These are phyloP conservation scores for Diaporthe batatas DNA, from an alignment of 2,329 filamentous ascomycete genomes.

Conservation along the genomic window DNA sequence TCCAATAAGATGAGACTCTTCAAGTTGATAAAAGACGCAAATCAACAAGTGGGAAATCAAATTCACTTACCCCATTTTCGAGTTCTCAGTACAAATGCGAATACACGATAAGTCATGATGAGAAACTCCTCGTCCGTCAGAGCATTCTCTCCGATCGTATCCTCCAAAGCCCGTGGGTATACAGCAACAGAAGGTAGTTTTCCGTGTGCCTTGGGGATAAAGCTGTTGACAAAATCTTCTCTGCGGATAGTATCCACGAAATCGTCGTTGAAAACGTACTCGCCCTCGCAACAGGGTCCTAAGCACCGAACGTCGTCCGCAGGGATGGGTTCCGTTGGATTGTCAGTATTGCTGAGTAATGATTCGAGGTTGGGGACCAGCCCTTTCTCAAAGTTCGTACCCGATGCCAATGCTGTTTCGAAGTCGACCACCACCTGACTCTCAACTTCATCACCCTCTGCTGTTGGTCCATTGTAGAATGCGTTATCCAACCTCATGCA, in stretches of 20 bases:
- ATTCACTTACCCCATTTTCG: constrained; percentile 51
- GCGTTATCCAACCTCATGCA: constrained; percentile 45
- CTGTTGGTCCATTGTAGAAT: constrained; percentile 48
- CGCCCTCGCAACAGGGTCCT: constrained; percentile 30
- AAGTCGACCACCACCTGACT: constrained; percentile 52
- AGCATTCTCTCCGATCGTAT: constrained; percentile 6
- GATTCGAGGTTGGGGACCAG: not conserved
- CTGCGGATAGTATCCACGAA: constrained; percentile 36
- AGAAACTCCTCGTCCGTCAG: constrained; percentile 47
- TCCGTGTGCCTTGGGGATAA: constrained; percentile 37
- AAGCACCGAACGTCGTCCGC: too few species aligned
- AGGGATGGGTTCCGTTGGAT: not conserved
- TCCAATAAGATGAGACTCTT: too few species aligned
- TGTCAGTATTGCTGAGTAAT: not conserved
- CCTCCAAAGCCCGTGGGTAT: constrained; percentile 36
- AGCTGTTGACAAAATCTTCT: constrained; percentile 38
- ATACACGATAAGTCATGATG: constrained; percentile 52
- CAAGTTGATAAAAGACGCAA: too few species aligned
- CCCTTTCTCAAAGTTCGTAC: not conserved
- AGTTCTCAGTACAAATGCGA: constrained; percentile 51
- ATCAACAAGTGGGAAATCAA: constrained; percentile 8
- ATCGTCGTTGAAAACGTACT: constrained; percentile 34
- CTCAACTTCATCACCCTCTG: constrained; percentile 49
- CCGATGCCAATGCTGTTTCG: constrained; percentile 44
- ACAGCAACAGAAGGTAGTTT: constrained; percentile 37